These are phyloP conservation scores for Cyberlindnera misumaiensis DNA, from an alignment of 805 yeast genomes.

Conservation along the genomic window DNA sequence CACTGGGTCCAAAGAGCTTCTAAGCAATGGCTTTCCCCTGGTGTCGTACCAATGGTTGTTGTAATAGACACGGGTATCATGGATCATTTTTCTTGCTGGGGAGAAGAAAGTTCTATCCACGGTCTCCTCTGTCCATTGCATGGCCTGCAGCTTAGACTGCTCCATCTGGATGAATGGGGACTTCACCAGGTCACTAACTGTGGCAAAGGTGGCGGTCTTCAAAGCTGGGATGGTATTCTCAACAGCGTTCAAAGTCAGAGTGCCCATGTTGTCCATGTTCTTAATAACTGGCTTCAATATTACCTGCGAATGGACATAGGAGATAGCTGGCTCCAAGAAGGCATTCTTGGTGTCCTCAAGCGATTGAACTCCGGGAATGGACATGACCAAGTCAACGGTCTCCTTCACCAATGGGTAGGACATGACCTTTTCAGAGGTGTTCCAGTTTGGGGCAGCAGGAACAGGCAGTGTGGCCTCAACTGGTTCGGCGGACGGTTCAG, in stretches of 20 bases:
- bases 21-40: conserved; percentile 54
- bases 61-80: conserved; percentile 42
- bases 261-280: conserved; percentile 47
- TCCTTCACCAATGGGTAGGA: conserved; percentile 43
- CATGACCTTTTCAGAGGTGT: conserved; percentile 31
- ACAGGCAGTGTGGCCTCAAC: too few relatives aligned
- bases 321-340: conserved; percentile 16
- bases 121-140: conserved; percentile 25
- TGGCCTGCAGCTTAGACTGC: conserved; percentile 22
- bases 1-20: conserved; percentile 57
- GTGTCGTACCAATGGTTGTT: conserved; percentile 47
- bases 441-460: too few relatives aligned
- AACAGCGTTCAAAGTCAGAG: conserved; percentile 44
- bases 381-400: conserved; percentile 28
- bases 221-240: conserved; percentile 56
- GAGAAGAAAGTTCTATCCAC: conserved; percentile 30
- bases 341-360: conserved; percentile 23
- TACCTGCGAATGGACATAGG: conserved; percentile 25
- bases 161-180: conserved; percentile 37
- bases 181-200: conserved; percentile 40
- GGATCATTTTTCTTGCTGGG: conserved; percentile 44
- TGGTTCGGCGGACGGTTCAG: too few relatives aligned
- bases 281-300: conserved; percentile 36
- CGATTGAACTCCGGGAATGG: conserved; percentile 32
- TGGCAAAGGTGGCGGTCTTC: conserved; percentile 45